Conservation (phyloP, 306 rosid species). For the Trichosanthes truncata region DNA sequence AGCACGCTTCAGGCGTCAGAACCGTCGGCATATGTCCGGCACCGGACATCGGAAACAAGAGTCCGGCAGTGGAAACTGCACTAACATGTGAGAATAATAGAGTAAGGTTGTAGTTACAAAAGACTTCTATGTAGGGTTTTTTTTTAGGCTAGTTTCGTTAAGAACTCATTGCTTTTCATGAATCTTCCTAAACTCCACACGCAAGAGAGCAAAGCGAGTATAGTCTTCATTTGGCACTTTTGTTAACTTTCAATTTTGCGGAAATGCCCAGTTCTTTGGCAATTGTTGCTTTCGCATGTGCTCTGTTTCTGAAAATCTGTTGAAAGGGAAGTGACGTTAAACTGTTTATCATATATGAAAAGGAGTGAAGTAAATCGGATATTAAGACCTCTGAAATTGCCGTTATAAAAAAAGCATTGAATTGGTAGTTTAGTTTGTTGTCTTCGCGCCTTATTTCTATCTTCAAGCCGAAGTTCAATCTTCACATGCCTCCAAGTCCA, state of each 20-base stretch:
- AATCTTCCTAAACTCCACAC: neutral
- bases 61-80: neutral
- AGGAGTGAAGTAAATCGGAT: neutral
- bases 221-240: neutral
- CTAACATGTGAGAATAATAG: neutral
- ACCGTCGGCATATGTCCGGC: neutral
- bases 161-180: neutral
- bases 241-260: neutral
- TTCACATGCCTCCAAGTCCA: neutral
- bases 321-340: neutral
- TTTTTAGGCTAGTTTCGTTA: neutral
- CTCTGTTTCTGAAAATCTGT: neutral
- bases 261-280: neutral
- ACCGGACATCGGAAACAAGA: neutral
- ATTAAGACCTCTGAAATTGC: neutral
- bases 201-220: neutral
- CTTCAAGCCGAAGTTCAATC: neutral
- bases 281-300: neutral
- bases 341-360: neutral
- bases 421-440: neutral
- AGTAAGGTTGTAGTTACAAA: neutral
- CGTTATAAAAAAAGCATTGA: neutral
- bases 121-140: neutral
- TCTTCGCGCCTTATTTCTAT: neutral
- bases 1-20: neutral